These are phyloP conservation scores for Brachypodium distachyon DNA, from an alignment of 202 grass and related monocot genomes.

Conservation along the genomic window DNA sequence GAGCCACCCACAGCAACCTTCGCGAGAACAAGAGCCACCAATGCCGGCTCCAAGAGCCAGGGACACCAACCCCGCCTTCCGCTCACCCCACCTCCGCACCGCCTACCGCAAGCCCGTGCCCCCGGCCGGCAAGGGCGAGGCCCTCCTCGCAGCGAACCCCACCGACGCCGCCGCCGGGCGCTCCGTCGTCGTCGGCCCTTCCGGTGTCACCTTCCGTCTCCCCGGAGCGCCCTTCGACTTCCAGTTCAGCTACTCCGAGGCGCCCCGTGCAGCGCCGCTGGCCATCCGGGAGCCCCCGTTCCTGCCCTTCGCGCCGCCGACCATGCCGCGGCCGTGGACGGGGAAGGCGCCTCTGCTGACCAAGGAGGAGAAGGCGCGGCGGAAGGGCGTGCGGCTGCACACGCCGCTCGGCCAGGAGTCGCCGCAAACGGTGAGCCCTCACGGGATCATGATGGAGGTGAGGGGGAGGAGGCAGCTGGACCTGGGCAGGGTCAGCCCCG, in stretches of 20 bases:
- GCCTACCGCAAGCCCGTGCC: slow-evolving; percentile 75
- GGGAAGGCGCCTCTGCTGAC: slow-evolving; percentile 84
- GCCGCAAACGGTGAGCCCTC: slow-evolving; percentile 29
- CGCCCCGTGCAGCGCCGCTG: slow-evolving; percentile 62
- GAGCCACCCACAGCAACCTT: neutral
- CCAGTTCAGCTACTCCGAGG: slow-evolving; percentile 95
- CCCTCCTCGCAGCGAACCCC: slow-evolving; percentile 44
- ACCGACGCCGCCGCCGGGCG: slow-evolving; percentile 37
- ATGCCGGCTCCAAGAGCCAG: neutral
- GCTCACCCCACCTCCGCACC: slow-evolving; percentile 50
- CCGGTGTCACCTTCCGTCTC: slow-evolving; percentile 74
- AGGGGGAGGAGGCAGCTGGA: slow-evolving; percentile 48
- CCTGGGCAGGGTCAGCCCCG: slow-evolving; percentile 41
- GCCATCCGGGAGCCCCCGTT: slow-evolving; percentile 96
- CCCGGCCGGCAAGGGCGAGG: slow-evolving; percentile 32
- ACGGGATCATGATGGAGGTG: slow-evolving; percentile 62
- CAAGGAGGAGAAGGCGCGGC: slow-evolving; percentile 88
- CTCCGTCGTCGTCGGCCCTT: slow-evolving; percentile 55
- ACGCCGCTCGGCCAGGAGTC: slow-evolving; percentile 65
- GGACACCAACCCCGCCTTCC: slow-evolving; percentile 35
- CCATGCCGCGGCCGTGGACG: slow-evolving; percentile 96
- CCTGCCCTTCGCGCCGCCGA: slow-evolving; percentile 86
- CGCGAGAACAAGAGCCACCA: neutral
- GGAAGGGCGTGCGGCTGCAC: slow-evolving; percentile 59
- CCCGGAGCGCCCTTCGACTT: slow-evolving; percentile 89